These are phyloP conservation scores for Quillaja saponaria DNA, from an alignment of 306 rosid species.

Conservation along the genomic window DNA sequence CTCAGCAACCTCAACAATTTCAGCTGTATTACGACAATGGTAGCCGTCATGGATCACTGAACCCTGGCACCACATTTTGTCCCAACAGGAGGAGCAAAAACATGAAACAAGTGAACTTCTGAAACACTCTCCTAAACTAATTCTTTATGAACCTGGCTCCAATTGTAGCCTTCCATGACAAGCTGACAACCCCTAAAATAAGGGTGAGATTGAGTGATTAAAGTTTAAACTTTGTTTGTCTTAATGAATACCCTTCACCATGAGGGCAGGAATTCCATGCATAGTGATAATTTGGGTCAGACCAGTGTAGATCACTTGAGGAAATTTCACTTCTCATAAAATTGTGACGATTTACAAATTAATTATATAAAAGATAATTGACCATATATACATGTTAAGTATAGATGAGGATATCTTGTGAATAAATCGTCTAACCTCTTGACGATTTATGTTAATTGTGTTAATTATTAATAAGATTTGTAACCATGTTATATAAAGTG, in stretches of 20 bases:
- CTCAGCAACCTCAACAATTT: conserved; percentile 56
- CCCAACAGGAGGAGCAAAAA: conserved; percentile 30
- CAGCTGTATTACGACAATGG: conserved; percentile 61
- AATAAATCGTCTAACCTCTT: too few relatives aligned
- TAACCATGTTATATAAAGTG: too few relatives aligned
- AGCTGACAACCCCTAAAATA: conserved; percentile 62
- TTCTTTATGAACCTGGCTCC: conserved; percentile 51
- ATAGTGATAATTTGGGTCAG: conserved; percentile 56
- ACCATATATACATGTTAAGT: too few relatives aligned
- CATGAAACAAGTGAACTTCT: conserved; percentile 12
- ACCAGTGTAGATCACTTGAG: conserved; percentile 63
- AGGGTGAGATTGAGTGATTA: conserved; percentile 57
- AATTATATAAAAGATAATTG: too few relatives aligned
- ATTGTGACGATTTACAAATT: too few relatives aligned
- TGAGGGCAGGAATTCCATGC: conserved; percentile 64
- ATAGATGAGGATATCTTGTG: too few relatives aligned
- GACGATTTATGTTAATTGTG: too few relatives aligned
- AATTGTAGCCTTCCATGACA: conserved; percentile 64
- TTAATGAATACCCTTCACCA: conserved; percentile 59
- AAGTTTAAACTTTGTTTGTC: conserved; percentile 48
- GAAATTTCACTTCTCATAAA: conserved; percentile 36
- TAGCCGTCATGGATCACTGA: conserved; percentile 59
- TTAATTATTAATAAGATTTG: too few relatives aligned
- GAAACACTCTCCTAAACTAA: not conserved
- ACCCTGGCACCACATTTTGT: conserved; percentile 56